Evolutionary conservation across 2,329 filamentous ascomycete genomes (phyloP).

Genomic region (Fusarium albosuccineum): DNA sequence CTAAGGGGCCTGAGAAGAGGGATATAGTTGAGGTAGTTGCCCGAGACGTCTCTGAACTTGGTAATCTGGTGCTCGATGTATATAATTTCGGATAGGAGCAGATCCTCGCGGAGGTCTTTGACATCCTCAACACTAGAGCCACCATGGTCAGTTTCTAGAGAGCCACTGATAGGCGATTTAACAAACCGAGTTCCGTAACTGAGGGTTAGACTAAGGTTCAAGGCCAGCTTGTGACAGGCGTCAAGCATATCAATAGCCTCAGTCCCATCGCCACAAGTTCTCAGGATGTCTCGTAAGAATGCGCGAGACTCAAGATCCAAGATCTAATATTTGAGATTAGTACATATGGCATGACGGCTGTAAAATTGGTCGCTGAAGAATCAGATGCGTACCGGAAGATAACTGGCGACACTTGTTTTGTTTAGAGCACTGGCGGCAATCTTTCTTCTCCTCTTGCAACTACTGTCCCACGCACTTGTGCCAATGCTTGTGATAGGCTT

Average conservation of each 20-base stretch:
- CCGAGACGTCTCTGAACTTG: too few species aligned
- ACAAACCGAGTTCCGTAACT: background rate
- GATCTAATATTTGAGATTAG: too few species aligned
- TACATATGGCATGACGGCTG: too few species aligned
- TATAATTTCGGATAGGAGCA: too few species aligned
- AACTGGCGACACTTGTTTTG: background rate
- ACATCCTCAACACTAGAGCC: too few species aligned
- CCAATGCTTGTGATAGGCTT: background rate
- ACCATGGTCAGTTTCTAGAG: too few species aligned
- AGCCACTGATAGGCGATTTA: background rate
- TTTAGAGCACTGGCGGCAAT: background rate
- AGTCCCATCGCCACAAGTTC: background rate
- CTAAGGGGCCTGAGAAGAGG: too few species aligned
- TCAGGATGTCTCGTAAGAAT: background rate
- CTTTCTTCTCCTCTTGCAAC: constrained; percentile 1
- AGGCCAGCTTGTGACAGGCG: constrained; percentile 1
- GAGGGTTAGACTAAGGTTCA: background rate
- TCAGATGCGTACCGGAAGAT: background rate
- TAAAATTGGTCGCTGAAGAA: too few species aligned
- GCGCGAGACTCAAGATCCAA: too few species aligned
- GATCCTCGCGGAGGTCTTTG: too few species aligned
- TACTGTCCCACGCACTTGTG: background rate
- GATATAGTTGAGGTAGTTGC: too few species aligned
- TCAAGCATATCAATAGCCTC: background rate
- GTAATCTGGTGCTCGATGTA: too few species aligned